Base-by-base conservation (phyloP, 1,284 basidiomycete genomes). In the Volvariella surrecta region DNA sequence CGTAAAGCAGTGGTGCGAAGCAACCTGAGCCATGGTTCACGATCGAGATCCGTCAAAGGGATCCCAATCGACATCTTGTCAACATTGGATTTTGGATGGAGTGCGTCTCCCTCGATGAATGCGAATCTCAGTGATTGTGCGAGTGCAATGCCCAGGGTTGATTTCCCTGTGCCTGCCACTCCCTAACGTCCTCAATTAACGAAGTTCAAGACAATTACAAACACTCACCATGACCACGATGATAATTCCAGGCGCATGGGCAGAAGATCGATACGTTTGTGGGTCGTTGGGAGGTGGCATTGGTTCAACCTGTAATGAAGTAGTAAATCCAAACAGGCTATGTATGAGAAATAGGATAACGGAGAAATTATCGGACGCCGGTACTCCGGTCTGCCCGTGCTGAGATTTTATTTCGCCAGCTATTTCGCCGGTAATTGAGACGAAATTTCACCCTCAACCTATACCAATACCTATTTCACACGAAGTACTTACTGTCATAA, bases 61-160 rank as follows among this genome's bases (percentile, higher is more conserved):
- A 70, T 66, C 0, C 91, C 90, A 0, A 62, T 55, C 1, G 81
- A 72, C 93, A 97, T 97, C 71, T 97, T 97, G 22, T 74, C 82
- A 37, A 96, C 77, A 60, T 96, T 96, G 4, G 73, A 60, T 10
- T 69, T 56, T 0, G 93, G 88, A 58, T 97, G 94, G 30, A 97
- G 71, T 48, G 88, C 82, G 59, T 97, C 94, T 31, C 88, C 94
- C 56, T 97, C 94, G 48, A 92, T 68, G 64, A 90, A 95, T 0
- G 90, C 80, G 45, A 89, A 54, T 6, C 59, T 59, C 44, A 93
- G 70, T 11, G 69, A 66, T 30, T 64, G 54, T 10, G 86, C 75
- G 19, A 95, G 67, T 2, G 79, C 76, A 2, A 57, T 51, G 0
- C 87, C 92, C 7, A 95, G 71, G 0, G 92, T 95, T 2, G 88